phyloP scores from a whole-genome alignment of 148 eudicot species.

The Silene uniflora region DNA sequence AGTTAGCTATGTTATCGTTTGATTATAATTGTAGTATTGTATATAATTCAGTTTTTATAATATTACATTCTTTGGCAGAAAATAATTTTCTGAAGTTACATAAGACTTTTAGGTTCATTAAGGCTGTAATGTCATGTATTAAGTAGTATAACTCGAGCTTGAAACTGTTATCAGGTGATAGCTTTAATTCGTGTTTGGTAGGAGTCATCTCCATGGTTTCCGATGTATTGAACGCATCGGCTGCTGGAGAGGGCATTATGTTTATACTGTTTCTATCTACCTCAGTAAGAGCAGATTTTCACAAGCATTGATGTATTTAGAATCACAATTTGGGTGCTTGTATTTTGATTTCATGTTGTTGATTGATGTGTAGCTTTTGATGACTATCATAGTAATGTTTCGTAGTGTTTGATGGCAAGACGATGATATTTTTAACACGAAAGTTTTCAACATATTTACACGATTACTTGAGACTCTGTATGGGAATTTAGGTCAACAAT shows the following conservation, averaged over 20 bases:
- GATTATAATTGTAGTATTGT: too few species aligned
- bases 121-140: background rate
- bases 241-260: constrained; percentile 67
- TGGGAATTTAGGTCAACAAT: constrained; percentile 58
- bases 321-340: too few species aligned
- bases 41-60: too few species aligned
- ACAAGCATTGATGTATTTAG: too few species aligned
- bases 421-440: too few species aligned
- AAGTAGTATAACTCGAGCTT: background rate
- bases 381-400: background rate
- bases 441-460: too few species aligned
- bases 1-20: too few species aligned
- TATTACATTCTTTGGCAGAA: too few species aligned
- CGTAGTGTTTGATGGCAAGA: too few species aligned
- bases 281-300: background rate
- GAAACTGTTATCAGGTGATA: constrained; percentile 57
- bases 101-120: too few species aligned
- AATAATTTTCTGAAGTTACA: too few species aligned
- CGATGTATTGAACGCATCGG: constrained; percentile 66
- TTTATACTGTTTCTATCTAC: background rate
- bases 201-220: constrained; percentile 73
- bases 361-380: background rate
- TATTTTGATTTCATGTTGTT: too few species aligned
- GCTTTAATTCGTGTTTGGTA: constrained; percentile 77
- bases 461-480: background rate